Conservation (phyloP, 2,329 filamentous ascomycete genomes). For the Aureobasidium mangrovei region DNA sequence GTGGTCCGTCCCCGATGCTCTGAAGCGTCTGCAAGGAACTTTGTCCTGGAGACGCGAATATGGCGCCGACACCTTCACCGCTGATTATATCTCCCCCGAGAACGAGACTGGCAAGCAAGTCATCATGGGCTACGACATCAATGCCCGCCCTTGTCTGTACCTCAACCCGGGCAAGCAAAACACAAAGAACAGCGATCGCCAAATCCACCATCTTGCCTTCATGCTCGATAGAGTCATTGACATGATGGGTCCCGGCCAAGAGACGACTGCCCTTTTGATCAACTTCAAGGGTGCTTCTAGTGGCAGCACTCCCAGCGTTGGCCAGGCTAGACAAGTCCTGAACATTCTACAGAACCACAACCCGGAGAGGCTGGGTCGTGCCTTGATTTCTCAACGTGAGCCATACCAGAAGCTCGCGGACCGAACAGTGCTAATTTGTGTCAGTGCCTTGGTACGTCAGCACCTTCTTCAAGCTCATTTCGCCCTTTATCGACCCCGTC, state of each 20-base stretch:
- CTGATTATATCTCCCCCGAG: conserved; percentile 84
- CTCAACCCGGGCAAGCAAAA: conserved; percentile 87
- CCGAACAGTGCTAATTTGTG: background rate
- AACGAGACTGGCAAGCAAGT: conserved; percentile 97
- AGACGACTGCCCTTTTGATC: conserved; percentile 78
- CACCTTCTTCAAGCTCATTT: conserved; percentile 94
- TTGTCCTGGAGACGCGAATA: conserved; percentile 87
- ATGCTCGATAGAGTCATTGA: conserved; percentile 90
- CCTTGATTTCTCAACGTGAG: conserved; percentile 80
- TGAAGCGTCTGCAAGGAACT: conserved; percentile 71
- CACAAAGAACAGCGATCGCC: conserved; percentile 74
- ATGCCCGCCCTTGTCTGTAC: conserved; percentile 82
- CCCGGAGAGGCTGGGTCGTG: conserved; percentile 80
- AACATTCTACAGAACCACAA: conserved; percentile 92
- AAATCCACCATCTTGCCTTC: conserved; percentile 89
- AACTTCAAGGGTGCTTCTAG: conserved; percentile 78
- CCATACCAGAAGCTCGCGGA: conserved; percentile 14
- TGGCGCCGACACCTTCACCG: conserved; percentile 66
- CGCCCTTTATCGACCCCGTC: conserved; percentile 89
- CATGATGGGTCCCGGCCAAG: conserved; percentile 76
- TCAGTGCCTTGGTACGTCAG: conserved; percentile 82
- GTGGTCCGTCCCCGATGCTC: conserved; percentile 69
- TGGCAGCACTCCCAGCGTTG: conserved; percentile 66
- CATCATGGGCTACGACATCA: conserved; percentile 76
- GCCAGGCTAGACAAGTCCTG: conserved; percentile 73